phyloP scores from a whole-genome alignment of 2,329 filamentous ascomycete genomes.

The Fusarium sacchari region DNA sequence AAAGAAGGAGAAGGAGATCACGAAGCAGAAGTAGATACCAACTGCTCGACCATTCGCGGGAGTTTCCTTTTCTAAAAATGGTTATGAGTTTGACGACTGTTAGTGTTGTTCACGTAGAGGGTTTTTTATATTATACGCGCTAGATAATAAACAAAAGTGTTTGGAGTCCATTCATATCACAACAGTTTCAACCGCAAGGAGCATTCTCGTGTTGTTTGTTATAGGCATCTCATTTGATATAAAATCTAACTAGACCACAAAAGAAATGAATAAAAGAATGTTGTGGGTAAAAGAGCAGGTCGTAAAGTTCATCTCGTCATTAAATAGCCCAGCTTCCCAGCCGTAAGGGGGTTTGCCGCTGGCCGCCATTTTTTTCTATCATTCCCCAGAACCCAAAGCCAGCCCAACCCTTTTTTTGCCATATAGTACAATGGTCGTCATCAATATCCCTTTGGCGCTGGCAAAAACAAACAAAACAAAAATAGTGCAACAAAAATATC shows the following conservation, averaged over 20 bases:
- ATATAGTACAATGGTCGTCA: conserved; percentile 43
- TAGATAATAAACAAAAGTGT: conserved; percentile 28
- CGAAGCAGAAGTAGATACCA: conserved; percentile 41
- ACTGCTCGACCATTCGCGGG: conserved; percentile 14
- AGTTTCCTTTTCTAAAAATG: conserved; percentile 36
- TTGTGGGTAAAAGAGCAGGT: conserved; percentile 28
- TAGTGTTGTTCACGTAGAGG: conserved; percentile 24
- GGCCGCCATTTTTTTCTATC: conserved; percentile 43
- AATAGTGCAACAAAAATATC: background rate
- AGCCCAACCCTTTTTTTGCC: conserved; percentile 21
- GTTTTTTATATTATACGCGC: conserved; percentile 18
- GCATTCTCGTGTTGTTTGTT: background rate
- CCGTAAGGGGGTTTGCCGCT: conserved; percentile 31
- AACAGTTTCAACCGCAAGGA: background rate
- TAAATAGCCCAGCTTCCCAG: conserved; percentile 31
- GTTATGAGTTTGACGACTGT: conserved; percentile 19
- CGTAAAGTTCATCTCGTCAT: conserved; percentile 47
- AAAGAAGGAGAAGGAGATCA: conserved; percentile 44
- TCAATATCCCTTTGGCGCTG: conserved; percentile 25
- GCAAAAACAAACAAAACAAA: conserved; percentile 19
- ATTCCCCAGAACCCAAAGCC: conserved; percentile 28
- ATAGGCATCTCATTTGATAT: conserved; percentile 22
- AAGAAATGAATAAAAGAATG: conserved; percentile 11
- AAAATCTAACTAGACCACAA: conserved; percentile 14
- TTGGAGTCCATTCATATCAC: background rate